These are phyloP conservation scores for Tephrocybe sp. DNA, from an alignment of 768 basidiomycete genomes.

Conservation along the genomic window DNA sequence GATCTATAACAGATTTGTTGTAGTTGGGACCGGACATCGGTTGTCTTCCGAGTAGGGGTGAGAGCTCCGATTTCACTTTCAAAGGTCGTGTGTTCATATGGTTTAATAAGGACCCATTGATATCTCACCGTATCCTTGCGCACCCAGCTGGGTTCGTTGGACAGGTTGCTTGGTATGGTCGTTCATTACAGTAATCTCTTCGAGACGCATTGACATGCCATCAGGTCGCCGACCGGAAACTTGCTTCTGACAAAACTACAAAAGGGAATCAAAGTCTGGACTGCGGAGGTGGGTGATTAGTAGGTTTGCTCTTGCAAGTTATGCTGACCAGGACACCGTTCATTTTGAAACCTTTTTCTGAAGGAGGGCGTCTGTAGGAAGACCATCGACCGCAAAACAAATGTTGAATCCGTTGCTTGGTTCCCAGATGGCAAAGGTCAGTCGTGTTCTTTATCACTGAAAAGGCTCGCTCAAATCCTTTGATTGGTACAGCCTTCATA, in stretches of 20 bases:
- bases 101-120: conserved; percentile 48
- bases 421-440: conserved; percentile 60
- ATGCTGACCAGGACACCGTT: conserved; percentile 6
- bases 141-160: conserved; percentile 72
- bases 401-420: conserved; percentile 68
- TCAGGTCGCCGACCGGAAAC: conserved; percentile 63
- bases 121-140: conserved; percentile 59
- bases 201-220: background rate
- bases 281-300: conserved; percentile 45
- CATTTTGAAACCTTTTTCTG: conserved; percentile 4
- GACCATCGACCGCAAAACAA: conserved; percentile 55
- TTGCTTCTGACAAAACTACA: conserved; percentile 62
- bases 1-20: background rate
- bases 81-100: conserved; percentile 3
- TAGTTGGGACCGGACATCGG: conserved; percentile 71
- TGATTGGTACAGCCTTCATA: conserved; percentile 50
- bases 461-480: conserved; percentile 3
- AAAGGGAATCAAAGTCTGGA: conserved; percentile 71
- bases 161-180: conserved; percentile 66
- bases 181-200: background rate
- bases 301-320: background rate
- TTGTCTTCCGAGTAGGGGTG: conserved; percentile 65
- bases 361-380: conserved; percentile 68
- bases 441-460: background rate
- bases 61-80: conserved; percentile 14